phyloP scores from a whole-genome alignment of 1,284 basidiomycete species.

The Pholiota adiposa region DNA sequence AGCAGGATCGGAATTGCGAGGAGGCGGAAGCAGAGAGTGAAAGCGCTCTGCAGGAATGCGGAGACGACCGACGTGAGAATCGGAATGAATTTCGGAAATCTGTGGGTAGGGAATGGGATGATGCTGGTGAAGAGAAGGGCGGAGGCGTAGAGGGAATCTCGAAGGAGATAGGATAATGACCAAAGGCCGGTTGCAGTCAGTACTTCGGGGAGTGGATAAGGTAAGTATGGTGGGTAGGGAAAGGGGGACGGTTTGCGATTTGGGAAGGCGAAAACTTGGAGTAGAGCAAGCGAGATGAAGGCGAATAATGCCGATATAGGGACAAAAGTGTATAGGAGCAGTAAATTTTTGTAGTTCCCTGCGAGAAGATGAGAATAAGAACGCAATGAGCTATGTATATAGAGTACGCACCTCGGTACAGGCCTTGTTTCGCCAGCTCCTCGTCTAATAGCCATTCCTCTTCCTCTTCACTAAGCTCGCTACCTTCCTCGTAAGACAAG shows the following conservation, averaged over 20 bases:
- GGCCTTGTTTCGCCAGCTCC: slow-evolving; percentile 59
- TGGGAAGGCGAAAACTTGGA: slow-evolving; percentile 53
- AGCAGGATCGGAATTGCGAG: slow-evolving; percentile 57
- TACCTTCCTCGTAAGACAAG: slow-evolving; percentile 21
- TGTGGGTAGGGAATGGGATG: slow-evolving; percentile 31
- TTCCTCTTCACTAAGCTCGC: slow-evolving; percentile 32
- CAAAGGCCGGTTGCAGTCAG: slow-evolving; percentile 63
- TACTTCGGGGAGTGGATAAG: slow-evolving; percentile 63
- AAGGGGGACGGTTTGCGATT: slow-evolving; percentile 30
- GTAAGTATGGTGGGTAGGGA: slow-evolving; percentile 49
- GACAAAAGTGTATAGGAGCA: slow-evolving; percentile 59
- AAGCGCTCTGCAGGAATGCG: slow-evolving; percentile 50
- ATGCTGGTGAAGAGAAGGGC: slow-evolving; percentile 28
- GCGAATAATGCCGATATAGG: slow-evolving; percentile 54
- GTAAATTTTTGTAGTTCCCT: slow-evolving; percentile 65
- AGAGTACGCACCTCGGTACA: slow-evolving; percentile 64
- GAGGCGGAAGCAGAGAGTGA: slow-evolving; percentile 58
- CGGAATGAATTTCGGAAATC: slow-evolving; percentile 33
- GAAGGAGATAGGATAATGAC: slow-evolving; percentile 60
- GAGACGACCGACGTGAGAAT: slow-evolving; percentile 46
- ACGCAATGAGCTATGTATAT: background rate
- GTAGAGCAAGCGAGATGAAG: slow-evolving; percentile 51
- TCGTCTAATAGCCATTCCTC: slow-evolving; percentile 51
- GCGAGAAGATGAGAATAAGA: slow-evolving; percentile 4
- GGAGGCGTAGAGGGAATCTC: slow-evolving; percentile 41